A percentile compares a stretch with the other conserved stretches of the same genome.
Evolutionary conservation across 352 stramenopile species (phyloP).

Genomic region (Albugo laibachii): DNA sequence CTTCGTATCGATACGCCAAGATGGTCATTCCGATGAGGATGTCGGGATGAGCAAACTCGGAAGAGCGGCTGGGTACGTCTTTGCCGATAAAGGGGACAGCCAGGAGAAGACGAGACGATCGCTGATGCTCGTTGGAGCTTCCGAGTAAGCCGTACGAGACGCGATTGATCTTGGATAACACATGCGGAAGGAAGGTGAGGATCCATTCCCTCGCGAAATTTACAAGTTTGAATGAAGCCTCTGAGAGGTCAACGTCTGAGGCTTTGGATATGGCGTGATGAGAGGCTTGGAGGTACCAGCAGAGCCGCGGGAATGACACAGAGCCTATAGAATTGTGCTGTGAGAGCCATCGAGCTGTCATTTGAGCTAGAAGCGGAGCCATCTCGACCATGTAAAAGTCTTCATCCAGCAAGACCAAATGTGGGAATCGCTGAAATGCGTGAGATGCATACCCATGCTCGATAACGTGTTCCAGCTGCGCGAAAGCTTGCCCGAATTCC

Average conservation of each 20-base stretch:
- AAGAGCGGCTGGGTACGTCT: constrained; percentile 95
- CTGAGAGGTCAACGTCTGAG: constrained; percentile 47
- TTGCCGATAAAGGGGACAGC: constrained; percentile 99
- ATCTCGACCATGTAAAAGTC: constrained; percentile 90
- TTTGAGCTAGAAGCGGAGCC: constrained; percentile 83
- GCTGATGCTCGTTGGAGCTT: constrained; percentile 56
- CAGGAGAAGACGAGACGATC: constrained; percentile 90
- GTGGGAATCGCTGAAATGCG: constrained; percentile 91
- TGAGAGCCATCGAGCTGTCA: constrained; percentile 63
- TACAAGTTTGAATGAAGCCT: constrained; percentile 92
- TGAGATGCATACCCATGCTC: constrained; percentile 84
- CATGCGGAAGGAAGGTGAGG: constrained; percentile 93
- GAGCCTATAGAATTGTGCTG: constrained; percentile 85
- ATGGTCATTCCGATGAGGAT: constrained; percentile 85
- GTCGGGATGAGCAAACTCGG: constrained; percentile 98
- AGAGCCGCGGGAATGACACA: constrained; percentile 56
- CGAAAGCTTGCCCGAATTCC: constrained; percentile 10
- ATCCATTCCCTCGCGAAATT: constrained; percentile 97
- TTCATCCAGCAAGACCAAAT: constrained; percentile 94
- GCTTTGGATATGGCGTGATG: constrained; percentile 39
- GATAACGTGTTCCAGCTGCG: constrained; percentile 78
- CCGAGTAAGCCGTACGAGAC: constrained; percentile 95
- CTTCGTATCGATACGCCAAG: constrained; percentile 82
- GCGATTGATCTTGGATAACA: constrained; percentile 98
- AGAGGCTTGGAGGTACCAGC: constrained; percentile 46